Conservation (phyloP, 1,284 basidiomycete genomes). For the Cutaneotrichosporon spelunceum region DNA sequence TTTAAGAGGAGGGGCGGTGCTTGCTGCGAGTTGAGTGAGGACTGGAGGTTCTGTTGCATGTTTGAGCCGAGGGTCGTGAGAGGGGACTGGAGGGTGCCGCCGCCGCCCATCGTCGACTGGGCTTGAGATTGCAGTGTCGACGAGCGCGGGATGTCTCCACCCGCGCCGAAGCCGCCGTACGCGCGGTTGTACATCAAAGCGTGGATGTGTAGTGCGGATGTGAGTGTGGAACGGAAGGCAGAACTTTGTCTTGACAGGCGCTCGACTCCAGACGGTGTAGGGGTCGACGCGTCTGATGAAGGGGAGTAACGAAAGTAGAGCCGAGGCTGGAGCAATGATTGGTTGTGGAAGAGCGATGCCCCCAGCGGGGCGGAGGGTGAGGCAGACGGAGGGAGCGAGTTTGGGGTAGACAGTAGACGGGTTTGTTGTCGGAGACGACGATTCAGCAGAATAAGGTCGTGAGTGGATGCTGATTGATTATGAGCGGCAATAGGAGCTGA, state of each 20-base stretch:
- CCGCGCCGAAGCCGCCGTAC: slow-evolving; percentile 15
- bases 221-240: not conserved
- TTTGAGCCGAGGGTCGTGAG: slow-evolving; percentile 4
- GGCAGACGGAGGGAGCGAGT: not conserved
- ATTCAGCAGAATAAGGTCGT: not conserved
- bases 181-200: slow-evolving; percentile 22
- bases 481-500: not conserved
- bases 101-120: slow-evolving; percentile 9
- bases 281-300: not conserved
- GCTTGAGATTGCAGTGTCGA: slow-evolving; percentile 18
- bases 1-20: slow-evolving; percentile 44
- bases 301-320: not conserved
- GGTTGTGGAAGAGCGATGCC: not conserved
- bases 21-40: slow-evolving; percentile 12
- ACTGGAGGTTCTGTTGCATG: slow-evolving; percentile 3
- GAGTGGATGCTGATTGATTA: not conserved
- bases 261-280: not conserved
- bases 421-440: not conserved
- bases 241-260: not conserved
- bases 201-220: not conserved
- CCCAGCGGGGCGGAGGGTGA: slow-evolving; percentile 10
- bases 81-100: slow-evolving; percentile 1
- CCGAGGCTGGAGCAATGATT: not conserved
- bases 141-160: slow-evolving; percentile 22
- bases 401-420: not conserved